Conservation (phyloP, 768 basidiomycete species). For the Hypholoma fasciculare region DNA sequence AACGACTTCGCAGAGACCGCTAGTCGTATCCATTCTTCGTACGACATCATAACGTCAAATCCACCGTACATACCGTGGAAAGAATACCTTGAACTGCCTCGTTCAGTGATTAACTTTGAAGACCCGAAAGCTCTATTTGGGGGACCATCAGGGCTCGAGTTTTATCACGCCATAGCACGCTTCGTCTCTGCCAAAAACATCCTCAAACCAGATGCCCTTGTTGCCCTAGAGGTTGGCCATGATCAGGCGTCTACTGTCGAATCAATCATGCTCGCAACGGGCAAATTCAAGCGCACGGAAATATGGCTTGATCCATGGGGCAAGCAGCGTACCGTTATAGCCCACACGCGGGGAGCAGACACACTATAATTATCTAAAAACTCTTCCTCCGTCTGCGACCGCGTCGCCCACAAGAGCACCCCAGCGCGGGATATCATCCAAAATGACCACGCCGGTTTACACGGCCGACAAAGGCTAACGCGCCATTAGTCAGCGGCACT, state of each 20-base stretch:
- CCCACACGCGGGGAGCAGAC: constrained; percentile 32
- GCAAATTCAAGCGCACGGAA: constrained; percentile 48
- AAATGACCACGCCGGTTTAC: background rate
- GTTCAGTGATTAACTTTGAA: constrained; percentile 77
- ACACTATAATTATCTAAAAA: constrained; percentile 4
- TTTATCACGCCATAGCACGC: constrained; percentile 67
- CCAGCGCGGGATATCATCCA: background rate
- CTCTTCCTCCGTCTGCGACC: constrained; percentile 6
- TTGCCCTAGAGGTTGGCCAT: constrained; percentile 82
- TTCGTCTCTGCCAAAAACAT: constrained; percentile 54
- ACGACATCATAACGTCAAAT: constrained; percentile 82
- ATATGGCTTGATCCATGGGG: constrained; percentile 86
- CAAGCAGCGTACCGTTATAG: constrained; percentile 70
- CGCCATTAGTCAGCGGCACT: background rate
- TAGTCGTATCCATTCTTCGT: constrained; percentile 44
- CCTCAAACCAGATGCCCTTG: constrained; percentile 48
- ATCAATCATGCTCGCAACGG: constrained; percentile 51
- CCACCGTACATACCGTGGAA: constrained; percentile 80
- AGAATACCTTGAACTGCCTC: constrained; percentile 63
- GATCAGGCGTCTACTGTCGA: constrained; percentile 67
- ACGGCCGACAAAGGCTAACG: background rate
- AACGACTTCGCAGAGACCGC: constrained; percentile 39
- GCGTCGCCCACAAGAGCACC: background rate
- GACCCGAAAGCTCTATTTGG: constrained; percentile 82
- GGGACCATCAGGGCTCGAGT: constrained; percentile 63